A percentile compares a stretch with the other conserved stretches of the same genome.
phyloP scores from a whole-genome alignment of 2,329 filamentous ascomycete genomes.

The Cordyceps farinosa region DNA sequence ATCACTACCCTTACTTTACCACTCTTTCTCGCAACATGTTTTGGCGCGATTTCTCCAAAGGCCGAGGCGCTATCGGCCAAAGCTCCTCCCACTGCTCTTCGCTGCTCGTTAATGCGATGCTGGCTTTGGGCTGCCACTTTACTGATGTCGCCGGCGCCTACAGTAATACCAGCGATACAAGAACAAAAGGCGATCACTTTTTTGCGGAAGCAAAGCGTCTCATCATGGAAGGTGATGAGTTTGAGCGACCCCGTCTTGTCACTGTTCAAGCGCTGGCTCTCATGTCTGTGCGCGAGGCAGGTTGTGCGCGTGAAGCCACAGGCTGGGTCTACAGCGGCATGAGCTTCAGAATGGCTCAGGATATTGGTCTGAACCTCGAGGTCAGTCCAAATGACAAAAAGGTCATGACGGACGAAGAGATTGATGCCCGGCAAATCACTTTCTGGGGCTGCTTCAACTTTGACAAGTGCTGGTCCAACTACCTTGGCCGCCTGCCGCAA shows the following conservation, averaged over 20 bases:
- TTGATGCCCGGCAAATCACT: conserved; percentile 84
- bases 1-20: conserved; percentile 96
- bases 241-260: conserved; percentile 80
- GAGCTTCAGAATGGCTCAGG: conserved; percentile 96
- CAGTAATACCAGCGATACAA: conserved; percentile 66
- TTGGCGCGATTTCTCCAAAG: conserved; percentile 76
- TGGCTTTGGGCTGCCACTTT: conserved; percentile 91
- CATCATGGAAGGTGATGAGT: conserved; percentile 87
- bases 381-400: conserved; percentile 61
- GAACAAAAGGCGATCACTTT: conserved; percentile 92
- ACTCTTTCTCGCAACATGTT: conserved; percentile 84
- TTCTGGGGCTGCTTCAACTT: conserved; percentile 99
- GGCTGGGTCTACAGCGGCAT: conserved; percentile 99
- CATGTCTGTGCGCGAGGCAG: conserved; percentile 95
- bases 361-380: conserved; percentile 87
- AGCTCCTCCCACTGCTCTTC: conserved; percentile 78
- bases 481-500: conserved; percentile 86
- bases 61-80: conserved; percentile 55
- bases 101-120: conserved; percentile 87
- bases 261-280: conserved; percentile 91
- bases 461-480: conserved; percentile 99
- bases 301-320: conserved; percentile 88
- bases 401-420: conserved; percentile 70
- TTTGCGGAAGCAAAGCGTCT: conserved; percentile 90
- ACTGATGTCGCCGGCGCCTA: conserved; percentile 72